Conservation (phyloP, 257 asterid species). For the Solanum raphanifolium region DNA sequence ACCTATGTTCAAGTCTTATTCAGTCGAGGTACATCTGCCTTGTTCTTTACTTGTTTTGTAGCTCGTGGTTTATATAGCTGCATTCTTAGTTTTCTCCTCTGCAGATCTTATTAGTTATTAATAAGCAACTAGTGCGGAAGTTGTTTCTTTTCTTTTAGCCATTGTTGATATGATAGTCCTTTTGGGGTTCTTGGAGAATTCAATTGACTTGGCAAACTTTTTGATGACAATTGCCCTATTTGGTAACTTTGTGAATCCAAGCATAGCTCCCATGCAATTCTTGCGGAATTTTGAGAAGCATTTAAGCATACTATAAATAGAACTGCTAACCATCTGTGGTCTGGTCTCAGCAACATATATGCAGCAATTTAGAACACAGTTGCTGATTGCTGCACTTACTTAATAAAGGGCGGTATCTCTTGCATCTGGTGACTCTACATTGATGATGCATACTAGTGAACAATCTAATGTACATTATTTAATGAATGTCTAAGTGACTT, state of each 20-base stretch:
- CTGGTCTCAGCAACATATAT: not conserved
- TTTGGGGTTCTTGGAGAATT: not conserved
- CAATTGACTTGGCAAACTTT: not conserved
- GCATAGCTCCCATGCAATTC: not conserved
- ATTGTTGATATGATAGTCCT: not conserved
- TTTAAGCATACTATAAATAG: not conserved
- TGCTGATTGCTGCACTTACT: not conserved
- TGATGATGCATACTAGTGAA: not conserved
- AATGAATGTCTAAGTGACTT: not conserved
- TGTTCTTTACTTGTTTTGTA: not conserved
- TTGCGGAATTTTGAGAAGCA: not conserved
- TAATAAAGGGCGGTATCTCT: not conserved
- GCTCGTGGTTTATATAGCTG: not conserved
- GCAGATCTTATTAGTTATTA: not conserved
- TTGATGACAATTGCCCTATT: not conserved
- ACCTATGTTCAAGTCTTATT: conserved; percentile 65
- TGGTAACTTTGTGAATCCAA: not conserved
- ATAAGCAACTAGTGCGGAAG: not conserved
- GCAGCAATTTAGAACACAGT: not conserved
- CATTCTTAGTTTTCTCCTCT: not conserved
- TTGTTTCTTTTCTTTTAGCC: not conserved
- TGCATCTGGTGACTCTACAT: not conserved
- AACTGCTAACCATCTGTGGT: not conserved
- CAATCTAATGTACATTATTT: not conserved
- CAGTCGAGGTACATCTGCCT: conserved; percentile 65